Evolutionary conservation across 768 basidiomycete species (phyloP).

Genomic region (Agaricus sinodeliciosus): DNA sequence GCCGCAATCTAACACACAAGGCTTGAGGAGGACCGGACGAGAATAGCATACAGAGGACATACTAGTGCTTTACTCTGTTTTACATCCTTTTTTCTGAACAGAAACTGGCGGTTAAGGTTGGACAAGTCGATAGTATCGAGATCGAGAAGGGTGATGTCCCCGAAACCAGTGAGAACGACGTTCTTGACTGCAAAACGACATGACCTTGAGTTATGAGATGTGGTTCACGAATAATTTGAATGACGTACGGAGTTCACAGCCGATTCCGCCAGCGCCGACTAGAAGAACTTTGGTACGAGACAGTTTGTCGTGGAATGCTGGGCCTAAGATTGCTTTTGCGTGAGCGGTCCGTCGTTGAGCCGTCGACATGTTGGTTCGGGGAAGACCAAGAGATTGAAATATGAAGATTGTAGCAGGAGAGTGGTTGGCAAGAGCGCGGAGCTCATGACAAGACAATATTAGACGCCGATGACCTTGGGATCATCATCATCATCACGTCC

Average conservation of each 20-base stretch:
- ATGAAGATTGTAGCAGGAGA: too few relatives aligned
- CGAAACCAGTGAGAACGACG: slow-evolving; percentile 88
- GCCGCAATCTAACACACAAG: slow-evolving; percentile 57
- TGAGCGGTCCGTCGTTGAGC: slow-evolving; percentile 49
- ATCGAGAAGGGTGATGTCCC: slow-evolving; percentile 87
- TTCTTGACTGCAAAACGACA: slow-evolving; percentile 74
- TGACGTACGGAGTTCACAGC: slow-evolving; percentile 84
- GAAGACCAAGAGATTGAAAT: too few relatives aligned
- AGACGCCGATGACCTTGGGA: too few relatives aligned
- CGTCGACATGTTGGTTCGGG: slow-evolving; percentile 30
- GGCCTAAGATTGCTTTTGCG: slow-evolving; percentile 74
- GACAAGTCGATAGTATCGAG: slow-evolving; percentile 98
- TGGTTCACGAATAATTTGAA: background rate
- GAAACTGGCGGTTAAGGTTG: slow-evolving; percentile 94
- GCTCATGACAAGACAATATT: too few relatives aligned
- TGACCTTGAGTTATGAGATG: background rate
- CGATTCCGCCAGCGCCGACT: slow-evolving; percentile 96
- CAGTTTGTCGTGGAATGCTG: slow-evolving; percentile 56
- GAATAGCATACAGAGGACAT: slow-evolving; percentile 13
- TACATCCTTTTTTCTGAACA: slow-evolving; percentile 95
- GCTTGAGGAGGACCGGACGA: background rate
- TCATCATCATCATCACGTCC: too few relatives aligned
- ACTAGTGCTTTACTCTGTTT: slow-evolving; percentile 95
- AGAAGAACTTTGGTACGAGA: slow-evolving; percentile 68
- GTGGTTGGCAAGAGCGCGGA: too few relatives aligned